Evolutionary conservation across 106 monocot species (phyloP).

Genomic region (Phalaenopsis aphrodite): DNA sequence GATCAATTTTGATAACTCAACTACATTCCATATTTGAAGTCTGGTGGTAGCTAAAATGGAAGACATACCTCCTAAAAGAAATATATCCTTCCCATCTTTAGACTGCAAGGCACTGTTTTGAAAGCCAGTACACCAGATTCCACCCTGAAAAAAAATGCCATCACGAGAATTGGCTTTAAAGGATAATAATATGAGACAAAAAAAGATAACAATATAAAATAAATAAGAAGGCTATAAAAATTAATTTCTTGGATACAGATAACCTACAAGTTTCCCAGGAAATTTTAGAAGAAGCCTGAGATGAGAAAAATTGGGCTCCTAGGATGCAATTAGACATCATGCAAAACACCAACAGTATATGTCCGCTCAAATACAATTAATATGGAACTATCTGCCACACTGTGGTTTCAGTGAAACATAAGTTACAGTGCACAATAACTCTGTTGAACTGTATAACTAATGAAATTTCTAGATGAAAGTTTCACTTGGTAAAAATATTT

Average conservation of each 20-base stretch:
- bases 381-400: too few species aligned
- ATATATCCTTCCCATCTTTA: constrained; percentile 66
- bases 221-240: neutral
- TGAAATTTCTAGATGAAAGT: too few species aligned
- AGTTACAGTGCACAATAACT: neutral
- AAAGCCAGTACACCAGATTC: constrained; percentile 67
- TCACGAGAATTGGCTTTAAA: neutral
- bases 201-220: constrained; percentile 1
- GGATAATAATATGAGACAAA: neutral
- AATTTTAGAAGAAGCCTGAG: neutral
- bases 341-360: too few species aligned
- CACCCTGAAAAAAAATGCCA: constrained; percentile 27
- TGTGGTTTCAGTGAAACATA: neutral
- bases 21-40: neutral
- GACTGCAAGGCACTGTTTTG: constrained; percentile 72
- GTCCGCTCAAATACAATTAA: too few species aligned
- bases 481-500: too few species aligned
- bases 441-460: too few species aligned
- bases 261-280: neutral
- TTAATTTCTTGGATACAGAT: neutral
- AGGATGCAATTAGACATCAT: too few species aligned
- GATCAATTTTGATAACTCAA: neutral
- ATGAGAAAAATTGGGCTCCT: too few species aligned
- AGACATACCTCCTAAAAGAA: constrained; percentile 77
- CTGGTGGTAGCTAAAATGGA: neutral